phyloP scores from a whole-genome alignment of 768 basidiomycete genomes.

The Auriscalpium orientale region DNA sequence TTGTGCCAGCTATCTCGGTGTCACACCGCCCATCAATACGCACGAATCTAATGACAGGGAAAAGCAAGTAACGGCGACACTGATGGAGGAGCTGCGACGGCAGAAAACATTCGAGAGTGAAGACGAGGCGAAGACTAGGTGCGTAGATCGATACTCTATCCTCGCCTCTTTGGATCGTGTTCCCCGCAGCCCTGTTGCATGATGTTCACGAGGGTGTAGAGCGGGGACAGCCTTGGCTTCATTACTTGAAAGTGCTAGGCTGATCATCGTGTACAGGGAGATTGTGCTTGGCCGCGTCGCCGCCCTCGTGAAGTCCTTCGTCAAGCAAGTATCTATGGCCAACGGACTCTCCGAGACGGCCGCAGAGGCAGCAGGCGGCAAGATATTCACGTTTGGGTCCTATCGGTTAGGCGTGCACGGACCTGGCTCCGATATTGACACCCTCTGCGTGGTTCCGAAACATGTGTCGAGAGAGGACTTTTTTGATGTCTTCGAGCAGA shows the following conservation, averaged over 20 bases:
- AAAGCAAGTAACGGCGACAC: conserved; percentile 71
- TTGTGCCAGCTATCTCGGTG: conserved; percentile 57
- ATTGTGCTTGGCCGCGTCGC: conserved; percentile 86
- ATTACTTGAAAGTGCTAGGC: no score
- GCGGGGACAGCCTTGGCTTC: background rate
- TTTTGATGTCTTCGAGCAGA: conserved; percentile 82
- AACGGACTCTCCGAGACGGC: conserved; percentile 83
- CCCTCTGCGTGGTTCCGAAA: conserved; percentile 94
- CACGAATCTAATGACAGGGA: conserved; percentile 69
- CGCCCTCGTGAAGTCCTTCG: conserved; percentile 88
- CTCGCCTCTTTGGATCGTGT: background rate
- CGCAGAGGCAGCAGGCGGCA: conserved; percentile 87
- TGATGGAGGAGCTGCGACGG: conserved; percentile 85
- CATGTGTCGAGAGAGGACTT: conserved; percentile 96
- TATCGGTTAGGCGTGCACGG: conserved; percentile 97
- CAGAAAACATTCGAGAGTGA: conserved; percentile 88
- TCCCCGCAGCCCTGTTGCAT: background rate
- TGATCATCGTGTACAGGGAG: conserved; percentile 50
- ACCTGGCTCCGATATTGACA: conserved; percentile 95
- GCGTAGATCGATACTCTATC: background rate
- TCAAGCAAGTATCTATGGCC: conserved; percentile 69
- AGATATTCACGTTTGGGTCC: conserved; percentile 98
- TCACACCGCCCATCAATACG: conserved; percentile 80
- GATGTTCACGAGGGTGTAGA: background rate
- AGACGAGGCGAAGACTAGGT: conserved; percentile 85